phyloP scores from a whole-genome alignment of 1,284 basidiomycete genomes.

The Bondarzewia mesenterica region DNA sequence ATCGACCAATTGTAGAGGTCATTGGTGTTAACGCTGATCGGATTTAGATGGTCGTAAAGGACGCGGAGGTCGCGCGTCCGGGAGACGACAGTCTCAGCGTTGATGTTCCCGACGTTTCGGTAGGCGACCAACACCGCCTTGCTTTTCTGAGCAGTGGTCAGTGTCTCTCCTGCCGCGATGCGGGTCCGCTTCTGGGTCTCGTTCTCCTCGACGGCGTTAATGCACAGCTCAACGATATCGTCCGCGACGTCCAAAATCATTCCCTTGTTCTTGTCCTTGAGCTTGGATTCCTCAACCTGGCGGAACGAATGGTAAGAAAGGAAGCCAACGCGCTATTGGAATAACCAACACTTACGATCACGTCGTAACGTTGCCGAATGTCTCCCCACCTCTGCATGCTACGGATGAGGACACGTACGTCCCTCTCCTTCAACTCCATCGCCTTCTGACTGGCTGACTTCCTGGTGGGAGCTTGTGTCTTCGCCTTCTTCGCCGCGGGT shows the following conservation, averaged over 20 bases:
- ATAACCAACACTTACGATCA: constrained; percentile 61
- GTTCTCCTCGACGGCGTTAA: constrained; percentile 79
- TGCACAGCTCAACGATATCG: constrained; percentile 85
- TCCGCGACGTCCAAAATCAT: constrained; percentile 91
- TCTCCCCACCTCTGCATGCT: constrained; percentile 98
- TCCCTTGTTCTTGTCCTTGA: constrained; percentile 90
- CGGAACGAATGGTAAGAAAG: not conserved
- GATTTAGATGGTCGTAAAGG: constrained; percentile 75
- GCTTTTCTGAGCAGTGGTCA: constrained; percentile 83
- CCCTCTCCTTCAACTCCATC: constrained; percentile 94
- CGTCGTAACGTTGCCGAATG: constrained; percentile 89
- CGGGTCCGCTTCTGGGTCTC: constrained; percentile 73
- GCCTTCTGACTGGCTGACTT: constrained; percentile 89
- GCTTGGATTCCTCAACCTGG: constrained; percentile 86
- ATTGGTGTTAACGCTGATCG: constrained; percentile 50
- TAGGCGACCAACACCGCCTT: constrained; percentile 93
- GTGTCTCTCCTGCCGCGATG: constrained; percentile 75
- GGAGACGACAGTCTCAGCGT: constrained; percentile 93
- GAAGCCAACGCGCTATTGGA: constrained; percentile 4
- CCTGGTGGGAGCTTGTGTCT: constrained; percentile 55
- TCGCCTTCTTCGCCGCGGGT: constrained; percentile 65
- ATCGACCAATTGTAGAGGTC: constrained; percentile 71
- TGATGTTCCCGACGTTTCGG: constrained; percentile 88
- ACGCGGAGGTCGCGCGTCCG: constrained; percentile 88
- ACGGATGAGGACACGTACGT: constrained; percentile 91